Conservation (phyloP, 345 rosid species). For the Sonneratia alba region DNA sequence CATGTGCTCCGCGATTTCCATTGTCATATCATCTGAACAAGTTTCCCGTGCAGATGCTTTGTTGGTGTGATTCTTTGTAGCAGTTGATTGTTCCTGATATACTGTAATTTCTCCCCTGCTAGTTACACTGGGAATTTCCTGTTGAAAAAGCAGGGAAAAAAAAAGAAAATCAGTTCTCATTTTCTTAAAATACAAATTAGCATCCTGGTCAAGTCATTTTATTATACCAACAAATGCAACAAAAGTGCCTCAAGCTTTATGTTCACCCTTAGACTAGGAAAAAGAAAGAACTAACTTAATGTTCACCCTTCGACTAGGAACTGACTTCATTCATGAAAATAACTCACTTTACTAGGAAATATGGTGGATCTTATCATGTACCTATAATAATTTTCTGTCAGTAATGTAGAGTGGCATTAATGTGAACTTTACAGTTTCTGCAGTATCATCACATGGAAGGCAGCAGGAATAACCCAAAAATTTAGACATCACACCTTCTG, state of each 20-base stretch:
- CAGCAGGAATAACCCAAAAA: neutral
- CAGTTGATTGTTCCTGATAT: conserved; percentile 24
- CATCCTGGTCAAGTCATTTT: neutral
- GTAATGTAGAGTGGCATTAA: neutral
- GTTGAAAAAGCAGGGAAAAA: conserved; percentile 17
- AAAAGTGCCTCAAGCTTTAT: neutral
- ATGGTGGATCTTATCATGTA: too few relatives aligned
- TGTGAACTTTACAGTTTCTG: neutral
- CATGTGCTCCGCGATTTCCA: conserved; percentile 94
- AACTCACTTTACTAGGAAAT: neutral
- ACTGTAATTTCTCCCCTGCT: conserved; percentile 30
- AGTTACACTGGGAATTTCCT: conserved; percentile 45
- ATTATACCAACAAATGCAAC: neutral
- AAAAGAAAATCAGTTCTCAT: conserved; percentile 10
- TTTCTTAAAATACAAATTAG: conserved; percentile 5
- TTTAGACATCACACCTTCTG: conserved; percentile 6
- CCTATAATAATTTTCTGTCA: neutral
- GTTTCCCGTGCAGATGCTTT: conserved; percentile 41
- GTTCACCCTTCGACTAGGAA: neutral
- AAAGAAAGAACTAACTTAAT: neutral
- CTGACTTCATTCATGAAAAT: neutral
- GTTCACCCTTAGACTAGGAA: neutral
- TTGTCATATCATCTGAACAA: conserved; percentile 63
- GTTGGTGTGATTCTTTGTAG: conserved; percentile 20
- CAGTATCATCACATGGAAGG: neutral